Percentiles rank a stretch among this genome's conserved stretches.
Evolutionary conservation across 1,139 yeast species (phyloP).

Genomic region (Geotrichum cucujoidarum): DNA sequence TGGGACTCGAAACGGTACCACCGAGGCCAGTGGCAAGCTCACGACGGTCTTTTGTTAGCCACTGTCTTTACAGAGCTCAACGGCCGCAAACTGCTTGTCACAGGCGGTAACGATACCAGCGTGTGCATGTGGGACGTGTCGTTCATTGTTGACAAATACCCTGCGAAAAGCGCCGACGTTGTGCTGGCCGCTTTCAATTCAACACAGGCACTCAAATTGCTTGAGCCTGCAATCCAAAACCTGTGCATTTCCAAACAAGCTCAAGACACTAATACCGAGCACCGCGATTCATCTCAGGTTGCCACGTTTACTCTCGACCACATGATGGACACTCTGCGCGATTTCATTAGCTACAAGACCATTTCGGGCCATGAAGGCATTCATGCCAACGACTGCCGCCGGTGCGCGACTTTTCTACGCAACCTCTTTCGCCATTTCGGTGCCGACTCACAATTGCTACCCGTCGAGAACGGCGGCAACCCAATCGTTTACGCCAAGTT

Average conservation of each 20-base stretch:
- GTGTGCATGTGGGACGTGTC: conserved; percentile 56
- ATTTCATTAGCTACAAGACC: conserved; percentile 65
- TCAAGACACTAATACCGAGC: neutral
- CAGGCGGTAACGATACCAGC: conserved; percentile 60
- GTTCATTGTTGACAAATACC: conserved; percentile 19
- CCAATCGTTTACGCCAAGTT: conserved; percentile 80
- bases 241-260: no score
- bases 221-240: neutral
- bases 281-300: neutral
- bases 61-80: conserved; percentile 26
- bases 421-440: conserved; percentile 65
- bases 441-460: conserved; percentile 65
- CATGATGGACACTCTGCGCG: conserved; percentile 57
- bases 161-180: neutral
- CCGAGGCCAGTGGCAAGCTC: conserved; percentile 35
- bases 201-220: conserved; percentile 5
- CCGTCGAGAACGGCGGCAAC: conserved; percentile 64
- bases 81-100: conserved; percentile 37
- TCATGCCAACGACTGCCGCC: conserved; percentile 72
- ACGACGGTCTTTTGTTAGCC: conserved; percentile 34
- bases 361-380: conserved; percentile 66
- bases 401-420: conserved; percentile 75
- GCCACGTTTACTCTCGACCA: conserved; percentile 47
- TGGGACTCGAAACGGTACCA: conserved; percentile 33
- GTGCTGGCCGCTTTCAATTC: conserved; percentile 22